These are phyloP conservation scores for Calocera viscosa DNA, from an alignment of 768 basidiomycete species.

Conservation along the genomic window DNA sequence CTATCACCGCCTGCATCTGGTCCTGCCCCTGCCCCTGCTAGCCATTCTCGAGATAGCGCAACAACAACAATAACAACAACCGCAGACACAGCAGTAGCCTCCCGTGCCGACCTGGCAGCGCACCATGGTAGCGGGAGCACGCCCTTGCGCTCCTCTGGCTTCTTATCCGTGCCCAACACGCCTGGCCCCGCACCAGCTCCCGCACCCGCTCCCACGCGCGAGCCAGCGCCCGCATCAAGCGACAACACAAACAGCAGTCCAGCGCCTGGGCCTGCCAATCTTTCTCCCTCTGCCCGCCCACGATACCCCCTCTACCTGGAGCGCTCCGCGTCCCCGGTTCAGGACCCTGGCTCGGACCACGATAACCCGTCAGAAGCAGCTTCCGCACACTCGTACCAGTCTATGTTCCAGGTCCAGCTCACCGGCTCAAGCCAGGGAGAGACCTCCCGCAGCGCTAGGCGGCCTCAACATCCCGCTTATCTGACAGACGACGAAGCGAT, in stretches of 20 bases:
- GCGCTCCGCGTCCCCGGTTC: neutral
- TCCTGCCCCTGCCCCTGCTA: neutral
- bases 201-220: neutral
- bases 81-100: neutral
- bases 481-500: neutral
- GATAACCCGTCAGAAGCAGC: slow-evolving; percentile 3
- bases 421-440: neutral
- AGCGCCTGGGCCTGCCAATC: neutral
- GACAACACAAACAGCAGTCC: neutral
- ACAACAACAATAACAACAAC: neutral
- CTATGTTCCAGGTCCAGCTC: slow-evolving; percentile 7
- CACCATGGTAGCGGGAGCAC: neutral
- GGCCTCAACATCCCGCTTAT: neutral
- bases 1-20: slow-evolving; percentile 5
- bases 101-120: neutral
- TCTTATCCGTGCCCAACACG: neutral
- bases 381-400: slow-evolving; percentile 2
- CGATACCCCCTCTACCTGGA: slow-evolving; percentile 17
- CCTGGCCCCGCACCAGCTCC: neutral
- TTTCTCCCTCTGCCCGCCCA: slow-evolving; percentile 13
- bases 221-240: neutral
- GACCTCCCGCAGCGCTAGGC: neutral
- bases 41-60: neutral
- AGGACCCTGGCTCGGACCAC: slow-evolving; percentile 6
- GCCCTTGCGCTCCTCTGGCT: neutral